phyloP scores from a whole-genome alignment of 345 rosid species.

The Eucalyptus cloeziana region DNA sequence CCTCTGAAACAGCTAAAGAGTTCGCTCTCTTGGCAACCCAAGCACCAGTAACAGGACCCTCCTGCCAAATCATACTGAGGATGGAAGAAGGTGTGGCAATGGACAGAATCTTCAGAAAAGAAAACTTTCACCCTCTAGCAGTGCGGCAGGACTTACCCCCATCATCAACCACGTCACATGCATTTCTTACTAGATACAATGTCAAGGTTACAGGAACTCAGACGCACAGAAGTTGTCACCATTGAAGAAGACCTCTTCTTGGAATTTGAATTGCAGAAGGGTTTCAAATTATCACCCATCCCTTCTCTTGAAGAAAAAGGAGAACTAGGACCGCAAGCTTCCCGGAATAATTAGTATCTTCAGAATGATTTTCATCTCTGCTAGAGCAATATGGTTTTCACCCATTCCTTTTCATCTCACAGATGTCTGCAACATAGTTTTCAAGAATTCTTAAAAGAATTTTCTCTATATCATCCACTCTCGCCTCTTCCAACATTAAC shows the following conservation, averaged over 20 bases:
- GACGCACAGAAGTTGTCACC: conserved; percentile 29
- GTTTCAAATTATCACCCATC: conserved; percentile 1
- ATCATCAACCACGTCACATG: conserved; percentile 7
- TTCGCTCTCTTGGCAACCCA: conserved; percentile 69
- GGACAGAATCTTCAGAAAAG: conserved; percentile 37
- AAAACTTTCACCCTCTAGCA: conserved; percentile 17
- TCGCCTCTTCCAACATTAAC: conserved; percentile 32
- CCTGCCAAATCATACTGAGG: conserved; percentile 72
- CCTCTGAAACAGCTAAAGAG: conserved; percentile 48
- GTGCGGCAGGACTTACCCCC: neutral
- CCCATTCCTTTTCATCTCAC: conserved; percentile 7
- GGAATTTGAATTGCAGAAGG: conserved; percentile 12
- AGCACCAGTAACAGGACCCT: conserved; percentile 40
- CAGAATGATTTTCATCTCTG: neutral
- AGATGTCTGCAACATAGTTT: conserved; percentile 64
- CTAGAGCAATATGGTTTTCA: neutral
- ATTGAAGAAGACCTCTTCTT: conserved; percentile 22
- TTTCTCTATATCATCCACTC: conserved; percentile 1
- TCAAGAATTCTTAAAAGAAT: conserved; percentile 45
- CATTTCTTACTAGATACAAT: conserved; percentile 47
- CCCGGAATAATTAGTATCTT: too few species aligned
- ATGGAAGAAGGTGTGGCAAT: conserved; percentile 36
- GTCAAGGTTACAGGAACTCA: conserved; percentile 40
- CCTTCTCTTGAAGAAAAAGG: conserved; percentile 20
- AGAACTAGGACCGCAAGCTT: neutral